phyloP scores from a whole-genome alignment of 371 early-diverging fungal genomes.

The Dinochytrium kinnereticum region DNA sequence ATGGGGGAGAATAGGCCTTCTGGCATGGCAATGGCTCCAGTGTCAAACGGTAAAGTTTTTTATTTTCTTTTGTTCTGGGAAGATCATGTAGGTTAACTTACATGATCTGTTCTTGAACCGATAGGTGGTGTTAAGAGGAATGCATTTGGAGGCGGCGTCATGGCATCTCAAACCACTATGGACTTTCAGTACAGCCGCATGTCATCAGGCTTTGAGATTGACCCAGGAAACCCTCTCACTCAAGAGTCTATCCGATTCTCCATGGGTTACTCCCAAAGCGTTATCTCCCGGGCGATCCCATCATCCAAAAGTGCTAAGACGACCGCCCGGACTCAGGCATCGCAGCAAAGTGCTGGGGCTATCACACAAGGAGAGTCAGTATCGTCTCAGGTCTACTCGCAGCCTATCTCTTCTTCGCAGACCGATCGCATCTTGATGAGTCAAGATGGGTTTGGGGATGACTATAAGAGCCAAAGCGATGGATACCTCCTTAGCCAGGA shows the following conservation, averaged over 20 bases:
- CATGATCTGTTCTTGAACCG: too few relatives aligned
- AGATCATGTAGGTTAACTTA: background rate
- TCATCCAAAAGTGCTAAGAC: slow-evolving; percentile 48
- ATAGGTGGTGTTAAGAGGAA: slow-evolving; percentile 13
- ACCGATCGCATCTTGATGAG: slow-evolving; percentile 19
- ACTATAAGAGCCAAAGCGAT: slow-evolving; percentile 51
- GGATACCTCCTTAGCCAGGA: slow-evolving; percentile 39
- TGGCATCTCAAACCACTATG: background rate
- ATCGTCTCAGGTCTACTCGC: slow-evolving; percentile 21
- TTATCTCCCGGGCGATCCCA: slow-evolving; percentile 55
- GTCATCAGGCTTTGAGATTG: slow-evolving; percentile 25
- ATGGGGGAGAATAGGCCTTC: slow-evolving; percentile 27
- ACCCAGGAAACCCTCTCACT: slow-evolving; percentile 17
- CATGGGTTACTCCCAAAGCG: slow-evolving; percentile 17
- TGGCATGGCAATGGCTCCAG: background rate
- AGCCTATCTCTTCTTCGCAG: slow-evolving; percentile 27
- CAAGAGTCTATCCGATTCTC: slow-evolving; percentile 19
- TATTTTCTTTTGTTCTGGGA: slow-evolving; percentile 5
- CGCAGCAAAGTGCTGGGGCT: slow-evolving; percentile 6
- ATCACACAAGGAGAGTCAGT: slow-evolving; percentile 10
- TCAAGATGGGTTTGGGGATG: slow-evolving; percentile 25
- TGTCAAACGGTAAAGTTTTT: background rate
- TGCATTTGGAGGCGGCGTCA: background rate
- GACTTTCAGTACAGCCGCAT: background rate
- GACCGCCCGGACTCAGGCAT: background rate